Evolutionary conservation across 495 filamentous ascomycete species (phyloP), one percentile per base, ranked within the genome.

Genomic region (Hyaloscypha variabilis): DNA sequence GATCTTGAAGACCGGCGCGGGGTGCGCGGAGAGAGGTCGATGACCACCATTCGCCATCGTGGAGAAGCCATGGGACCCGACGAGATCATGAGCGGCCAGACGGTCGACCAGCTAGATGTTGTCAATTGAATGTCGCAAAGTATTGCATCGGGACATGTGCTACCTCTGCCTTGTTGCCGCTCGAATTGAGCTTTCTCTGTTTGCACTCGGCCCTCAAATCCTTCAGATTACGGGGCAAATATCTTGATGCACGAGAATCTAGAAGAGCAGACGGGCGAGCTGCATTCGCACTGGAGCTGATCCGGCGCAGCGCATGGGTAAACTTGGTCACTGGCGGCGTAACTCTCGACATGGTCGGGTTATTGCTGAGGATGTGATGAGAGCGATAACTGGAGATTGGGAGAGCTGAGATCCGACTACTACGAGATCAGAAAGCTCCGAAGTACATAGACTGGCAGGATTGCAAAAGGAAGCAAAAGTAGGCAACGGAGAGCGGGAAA

Each of bases 381-480:
- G 68, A n/a, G n/a, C n/a, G n/a, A 67, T 77, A 24, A 71, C 64
- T 72, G 17, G 72, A 76, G 46, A 73, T 69, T 61, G 65, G 65
- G n/a, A n/a, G n/a, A 46, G 17, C 1, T 46, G 13, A 46, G 39
- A 46, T 17, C 39, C 19, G 21, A 51, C 21, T 14, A 52, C 28
- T 23, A 51, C 39, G 42, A 8, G 36, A 24, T 25, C n/a, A n/a
- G n/a, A n/a, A n/a, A n/a, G n/a, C n/a, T n/a, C n/a, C n/a, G n/a
- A n/a, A n/a, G n/a, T n/a, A n/a, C n/a, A n/a, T n/a, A n/a, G n/a
- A n/a, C n/a, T n/a, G n/a, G n/a, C n/a, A 46, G 39, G 17, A 19
- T 46, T 46, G 17, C 10, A 17, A 46, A 46, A 17, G 14, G 39
- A 17, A 46, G 39, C 19, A 0, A 4, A 46, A 46, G 39, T 42